Evolutionary conservation across 1,284 basidiomycete species (phyloP), one percentile per base, ranked within the genome.

Genomic region (Cutaneotrichosporon cutaneum): DNA sequence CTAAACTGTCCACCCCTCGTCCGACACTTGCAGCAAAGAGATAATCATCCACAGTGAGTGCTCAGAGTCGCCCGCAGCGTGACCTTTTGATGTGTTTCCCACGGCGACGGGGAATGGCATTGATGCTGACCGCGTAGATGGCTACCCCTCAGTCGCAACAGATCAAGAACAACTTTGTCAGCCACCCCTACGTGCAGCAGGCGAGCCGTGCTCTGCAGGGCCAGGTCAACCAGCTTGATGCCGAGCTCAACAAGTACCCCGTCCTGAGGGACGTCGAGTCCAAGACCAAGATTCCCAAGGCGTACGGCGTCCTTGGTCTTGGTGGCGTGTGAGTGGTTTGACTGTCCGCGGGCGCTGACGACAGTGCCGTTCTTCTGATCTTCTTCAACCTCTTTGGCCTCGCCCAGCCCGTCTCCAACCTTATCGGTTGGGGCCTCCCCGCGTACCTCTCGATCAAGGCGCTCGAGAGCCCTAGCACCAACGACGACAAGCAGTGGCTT

Each of bases 211-310:
- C 88, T 82, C 88, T 86, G 62, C 82, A 83, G 71, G 85, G 87
- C 80, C 90, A 93, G 77, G 80, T 90, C 72, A 82, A 73, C 80
- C 87, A 92, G 84, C 89, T 96, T 78, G 94, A 97, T 83, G 94
- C 93, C 81, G 93, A 95, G 94, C 89, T 99, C 73, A 86, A 88
- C 76, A 94, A 92, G 85, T 97, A 94, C 82, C 90, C 93, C 36
- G 83, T 88, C 62, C 83, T 94, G 73, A 87, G 85, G 82, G 84
- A 86, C 73, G 79, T 97, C 71, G 94, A 99, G 84, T 85, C 89
- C 78, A 89, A 88, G 79, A 94, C 92, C 7, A 89, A 91, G 74
- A 82, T 98, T 50, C 94, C 95, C 72, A 98, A 98, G 86, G 86
- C 91, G 21, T 94, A 95, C 81, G 85, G 88, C 67, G 91, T 90